Evolutionary conservation across 306 rosid species (phyloP).

Genomic region (Mucuna pruriens): DNA sequence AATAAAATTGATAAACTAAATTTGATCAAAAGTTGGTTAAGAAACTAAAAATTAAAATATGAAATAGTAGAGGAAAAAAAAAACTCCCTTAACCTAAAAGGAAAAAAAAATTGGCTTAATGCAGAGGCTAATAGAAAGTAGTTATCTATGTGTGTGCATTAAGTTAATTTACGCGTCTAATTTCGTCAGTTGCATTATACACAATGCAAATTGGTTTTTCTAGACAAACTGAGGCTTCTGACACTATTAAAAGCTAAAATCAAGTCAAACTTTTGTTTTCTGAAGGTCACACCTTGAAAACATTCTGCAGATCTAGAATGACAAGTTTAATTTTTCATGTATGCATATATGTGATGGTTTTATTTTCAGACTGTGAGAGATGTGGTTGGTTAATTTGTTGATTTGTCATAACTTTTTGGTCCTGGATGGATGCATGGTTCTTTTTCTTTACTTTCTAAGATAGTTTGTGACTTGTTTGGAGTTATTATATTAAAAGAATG

Average conservation of each 20-base stretch:
- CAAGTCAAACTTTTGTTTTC: background rate
- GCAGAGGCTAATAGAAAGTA: background rate
- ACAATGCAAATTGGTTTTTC: background rate
- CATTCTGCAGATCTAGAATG: constrained; percentile 1
- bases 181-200: background rate
- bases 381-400: background rate
- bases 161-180: background rate
- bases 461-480: background rate
- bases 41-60: too few species aligned
- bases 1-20: too few species aligned
- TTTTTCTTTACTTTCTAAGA: background rate
- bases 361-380: background rate
- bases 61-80: too few species aligned
- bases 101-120: too few species aligned
- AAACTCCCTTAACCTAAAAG: too few species aligned
- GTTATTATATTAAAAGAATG: background rate
- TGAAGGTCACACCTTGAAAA: background rate
- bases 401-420: background rate
- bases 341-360: background rate
- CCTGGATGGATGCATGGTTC: background rate
- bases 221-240: background rate
- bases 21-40: too few species aligned
- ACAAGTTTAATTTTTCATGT: background rate
- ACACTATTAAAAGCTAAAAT: background rate
- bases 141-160: background rate